phyloP scores from a whole-genome alignment of 768 basidiomycete species.

The Leccinum sublutescens region DNA sequence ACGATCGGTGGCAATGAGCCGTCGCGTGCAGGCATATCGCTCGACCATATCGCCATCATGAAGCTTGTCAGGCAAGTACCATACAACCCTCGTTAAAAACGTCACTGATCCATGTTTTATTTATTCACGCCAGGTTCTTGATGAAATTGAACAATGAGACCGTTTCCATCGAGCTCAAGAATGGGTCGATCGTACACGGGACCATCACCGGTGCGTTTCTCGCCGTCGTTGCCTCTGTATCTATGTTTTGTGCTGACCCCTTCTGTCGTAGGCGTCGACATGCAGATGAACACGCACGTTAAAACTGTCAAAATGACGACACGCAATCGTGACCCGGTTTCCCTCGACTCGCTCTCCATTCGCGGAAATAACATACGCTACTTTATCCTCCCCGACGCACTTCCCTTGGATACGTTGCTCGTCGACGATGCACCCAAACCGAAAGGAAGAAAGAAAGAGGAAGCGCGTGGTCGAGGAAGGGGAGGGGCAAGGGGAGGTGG shows the following conservation, averaged over 20 bases:
- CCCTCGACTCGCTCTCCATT: conserved; percentile 89
- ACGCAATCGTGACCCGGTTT: conserved; percentile 81
- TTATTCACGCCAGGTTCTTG: conserved; percentile 65
- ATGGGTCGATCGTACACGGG: conserved; percentile 91
- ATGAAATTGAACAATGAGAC: conserved; percentile 99
- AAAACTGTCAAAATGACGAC: conserved; percentile 98
- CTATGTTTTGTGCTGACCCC: neutral
- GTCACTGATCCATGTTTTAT: conserved; percentile 23
- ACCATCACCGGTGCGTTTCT: conserved; percentile 85
- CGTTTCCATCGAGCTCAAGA: conserved; percentile 97
- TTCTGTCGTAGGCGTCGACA: conserved; percentile 78
- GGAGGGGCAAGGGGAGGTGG: conserved; percentile 39
- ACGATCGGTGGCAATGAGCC: conserved; percentile 15
- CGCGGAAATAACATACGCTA: conserved; percentile 97
- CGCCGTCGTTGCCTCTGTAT: neutral
- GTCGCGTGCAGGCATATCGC: conserved; percentile 17
- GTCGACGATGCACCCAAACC: conserved; percentile 98
- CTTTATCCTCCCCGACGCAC: conserved; percentile 95
- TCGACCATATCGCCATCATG: conserved; percentile 46
- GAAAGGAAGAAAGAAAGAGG: conserved; percentile 89
- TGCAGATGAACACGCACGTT: conserved; percentile 99
- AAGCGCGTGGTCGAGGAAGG: conserved; percentile 55
- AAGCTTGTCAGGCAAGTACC: conserved; percentile 74
- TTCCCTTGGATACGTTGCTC: conserved; percentile 93
- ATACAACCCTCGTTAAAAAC: conserved; percentile 7